Conservation (phyloP, 208 protist genomes). For the Tetramitus jugosus region DNA sequence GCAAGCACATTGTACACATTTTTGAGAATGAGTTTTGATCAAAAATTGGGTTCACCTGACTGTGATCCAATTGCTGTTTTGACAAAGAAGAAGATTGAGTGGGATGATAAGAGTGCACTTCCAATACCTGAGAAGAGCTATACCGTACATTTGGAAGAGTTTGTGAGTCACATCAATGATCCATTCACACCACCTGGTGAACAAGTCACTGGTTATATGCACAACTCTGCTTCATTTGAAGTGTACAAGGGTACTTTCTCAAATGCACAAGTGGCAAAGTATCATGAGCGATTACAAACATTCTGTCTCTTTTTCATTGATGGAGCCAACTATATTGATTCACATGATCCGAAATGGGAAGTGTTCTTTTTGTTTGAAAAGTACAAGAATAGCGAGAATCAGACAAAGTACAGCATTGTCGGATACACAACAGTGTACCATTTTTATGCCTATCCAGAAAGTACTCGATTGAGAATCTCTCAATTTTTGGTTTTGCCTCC, state of each 20-base stretch:
- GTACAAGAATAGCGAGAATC: neutral
- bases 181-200: neutral
- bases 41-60: neutral
- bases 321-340: neutral
- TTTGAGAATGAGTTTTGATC: neutral
- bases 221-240: neutral
- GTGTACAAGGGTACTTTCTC: neutral
- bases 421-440: conserved; percentile 5
- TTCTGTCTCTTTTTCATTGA: conserved; percentile 15
- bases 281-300: neutral
- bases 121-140: too few relatives aligned
- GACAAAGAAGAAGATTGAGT: neutral
- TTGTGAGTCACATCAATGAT: too few relatives aligned
- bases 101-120: neutral
- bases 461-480: neutral
- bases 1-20: neutral
- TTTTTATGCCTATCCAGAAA: neutral
- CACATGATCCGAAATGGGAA: conserved; percentile 8
- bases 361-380: conserved; percentile 17
- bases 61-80: neutral
- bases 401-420: neutral
- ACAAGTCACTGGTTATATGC: neutral
- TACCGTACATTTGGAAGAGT: too few relatives aligned
- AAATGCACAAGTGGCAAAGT: neutral
- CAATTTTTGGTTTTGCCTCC: conserved; percentile 14